Conservation (phyloP, 164 flowering plant genomes). For the Chimonanthus salicifolius region DNA sequence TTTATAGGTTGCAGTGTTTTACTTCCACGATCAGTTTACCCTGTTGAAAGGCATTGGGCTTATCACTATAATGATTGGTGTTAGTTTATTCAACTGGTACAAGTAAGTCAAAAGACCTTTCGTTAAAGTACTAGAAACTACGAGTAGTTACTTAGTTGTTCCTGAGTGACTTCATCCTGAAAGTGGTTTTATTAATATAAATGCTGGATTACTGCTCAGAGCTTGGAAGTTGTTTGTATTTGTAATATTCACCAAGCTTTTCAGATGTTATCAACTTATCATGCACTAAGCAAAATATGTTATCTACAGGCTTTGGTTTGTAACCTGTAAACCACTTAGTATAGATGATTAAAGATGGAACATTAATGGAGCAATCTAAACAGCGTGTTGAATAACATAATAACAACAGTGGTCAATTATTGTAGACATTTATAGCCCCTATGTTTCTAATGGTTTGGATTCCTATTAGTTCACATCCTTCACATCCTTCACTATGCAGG, state of each 20-base stretch:
- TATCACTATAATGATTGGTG: constrained; percentile 84
- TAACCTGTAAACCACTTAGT: neutral
- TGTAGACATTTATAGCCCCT: neutral
- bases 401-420: neutral
- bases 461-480: neutral
- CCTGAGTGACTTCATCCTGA: neutral
- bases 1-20: constrained; percentile 86
- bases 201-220: neutral
- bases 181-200: neutral
- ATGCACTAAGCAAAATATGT: no score
- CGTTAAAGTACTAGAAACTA: neutral
- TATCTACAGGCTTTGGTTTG: neutral
- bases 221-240: neutral
- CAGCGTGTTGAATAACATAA: neutral
- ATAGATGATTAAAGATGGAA: neutral
- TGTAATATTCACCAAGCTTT: neutral
- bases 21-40: constrained; percentile 94
- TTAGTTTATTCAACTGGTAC: constrained; percentile 95
- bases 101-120: constrained; percentile 59
- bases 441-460: neutral
- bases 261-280: neutral
- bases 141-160: neutral
- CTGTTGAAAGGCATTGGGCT: constrained; percentile 91
- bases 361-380: neutral
- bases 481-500: neutral